Evolutionary conservation across 2,329 filamentous ascomycete genomes (phyloP), one percentile per base, ranked within the genome.

Genomic region (Domatiomyces globalis): DNA sequence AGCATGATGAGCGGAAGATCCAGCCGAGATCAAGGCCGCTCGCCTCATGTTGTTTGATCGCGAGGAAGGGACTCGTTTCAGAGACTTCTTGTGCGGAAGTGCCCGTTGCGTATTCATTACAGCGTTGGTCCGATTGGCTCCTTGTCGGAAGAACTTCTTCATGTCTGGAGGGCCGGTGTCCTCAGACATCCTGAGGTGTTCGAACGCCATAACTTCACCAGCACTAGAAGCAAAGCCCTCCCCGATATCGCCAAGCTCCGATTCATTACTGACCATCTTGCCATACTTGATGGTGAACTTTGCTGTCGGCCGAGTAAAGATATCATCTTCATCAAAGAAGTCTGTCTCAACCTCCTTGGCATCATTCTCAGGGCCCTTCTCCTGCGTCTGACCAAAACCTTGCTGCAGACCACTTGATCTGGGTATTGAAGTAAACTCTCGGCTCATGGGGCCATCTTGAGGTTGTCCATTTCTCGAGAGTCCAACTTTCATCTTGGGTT

Each of bases 341-440:
- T 54, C 46, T 33, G 55, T 54, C 20, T 56, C 52, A 20, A 49
- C 45, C 42, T 75, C 72, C 52, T 75, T 73, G 61, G 80, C 87
- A 45, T 73, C 74, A 10, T 79, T 79, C 46, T 90, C 85, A 39
- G 12, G 10, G 33, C 33, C 15, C 33, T 10, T 39, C 15, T 39
- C 33, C 33, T 15, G 33, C 33, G 9, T 5, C 33, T 15, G 33
- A 39, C 33, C 12, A 58, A 94, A 92, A 0, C 86, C 86, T 29
- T 86, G 85, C 66, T 92, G 92, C n/a, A 94, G 71, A 63, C 85
- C 92, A 67, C 85, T 90, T 47, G 86, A 82, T 51, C 86, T 77
- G 15, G 15, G 44, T 5, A 17, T 10, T 17, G 44, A 17, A 25
- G 22, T 6, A 25, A 25, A 25, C 3, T 46, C 44, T 22, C 19